Evolutionary conservation across 257 asterid genomes (phyloP), one percentile per base, ranked within the genome.

Genomic region (Dorcoceras hygrometricum): DNA sequence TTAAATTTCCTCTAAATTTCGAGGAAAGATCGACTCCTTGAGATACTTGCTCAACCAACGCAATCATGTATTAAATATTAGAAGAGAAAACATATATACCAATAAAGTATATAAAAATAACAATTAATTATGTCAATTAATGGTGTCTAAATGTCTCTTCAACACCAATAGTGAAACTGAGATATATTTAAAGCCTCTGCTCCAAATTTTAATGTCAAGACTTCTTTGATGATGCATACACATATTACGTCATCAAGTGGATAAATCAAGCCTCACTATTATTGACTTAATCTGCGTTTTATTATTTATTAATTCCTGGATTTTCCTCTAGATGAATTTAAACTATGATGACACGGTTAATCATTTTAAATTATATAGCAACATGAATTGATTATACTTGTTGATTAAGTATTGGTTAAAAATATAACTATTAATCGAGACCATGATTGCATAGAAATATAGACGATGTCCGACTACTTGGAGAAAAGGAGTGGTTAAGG

Each of bases 61-160:
- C 78, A 68, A 72, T 58, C 64, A 69, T 34, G 64, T 68, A 28
- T n/a, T n/a, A n/a, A n/a, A n/a, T n/a, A n/a, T n/a, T n/a, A n/a
- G n/a, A n/a, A n/a, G n/a, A n/a, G n/a, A n/a, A n/a, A n/a, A n/a
- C n/a, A n/a, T n/a, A 24, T 59, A 16, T 18, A 23, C n/a, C 11
- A 31, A 62, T 60, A 14, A 50, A 48, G 53, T 16, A 31, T 28
- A 8, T 23, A 10, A 46, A 51, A 32, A 19, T n/a, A 14, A 43
- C 27, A 60, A 26, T 54, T 65, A 65, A 53, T 8, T 51, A 8
- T 48, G 20, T 28, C 29, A 63, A 71, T 50, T 53, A 8, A 46
- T 3, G 39, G 54, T 18, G 43, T 11, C n/a, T n/a, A n/a, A n/a
- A n/a, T n/a, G n/a, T n/a, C 29, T 32, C 63, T 58, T 50, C 43